These are phyloP conservation scores for Flaveria ramosissima DNA, from an alignment of 129 eudicot genomes.

Conservation along the genomic window DNA sequence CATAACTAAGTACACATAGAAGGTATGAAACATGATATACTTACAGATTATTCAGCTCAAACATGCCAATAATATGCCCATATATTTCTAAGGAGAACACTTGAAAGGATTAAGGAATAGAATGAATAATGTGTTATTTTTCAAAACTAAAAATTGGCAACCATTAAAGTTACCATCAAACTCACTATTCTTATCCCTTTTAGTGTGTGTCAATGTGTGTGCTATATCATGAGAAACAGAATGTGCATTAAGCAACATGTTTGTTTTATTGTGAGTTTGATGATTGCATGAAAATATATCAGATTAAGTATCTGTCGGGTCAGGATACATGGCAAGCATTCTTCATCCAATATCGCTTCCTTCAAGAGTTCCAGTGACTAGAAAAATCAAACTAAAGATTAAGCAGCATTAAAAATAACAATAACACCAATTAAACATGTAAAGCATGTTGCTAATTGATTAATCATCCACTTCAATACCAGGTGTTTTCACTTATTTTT, in stretches of 20 bases:
- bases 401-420: conserved; percentile 2
- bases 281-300: conserved; percentile 18
- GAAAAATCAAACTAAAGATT: conserved; percentile 32
- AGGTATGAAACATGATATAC: conserved; percentile 35
- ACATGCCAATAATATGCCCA: conserved; percentile 97
- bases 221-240: background rate
- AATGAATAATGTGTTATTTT: background rate
- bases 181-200: conserved; percentile 9
- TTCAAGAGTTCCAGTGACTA: conserved; percentile 89
- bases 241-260: conserved; percentile 20
- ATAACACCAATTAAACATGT: background rate
- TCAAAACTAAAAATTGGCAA: background rate
- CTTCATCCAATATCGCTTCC: conserved; percentile 77
- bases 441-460: background rate
- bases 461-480: background rate
- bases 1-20: conserved; percentile 1
- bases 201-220: background rate
- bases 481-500: conserved; percentile 5
- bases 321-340: conserved; percentile 95
- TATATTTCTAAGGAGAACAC: conserved; percentile 93
- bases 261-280: conserved; percentile 5
- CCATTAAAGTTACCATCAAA: conserved; percentile 12
- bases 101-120: conserved; percentile 58
- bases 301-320: conserved; percentile 4
- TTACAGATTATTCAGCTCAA: conserved; percentile 99